Base-by-base conservation (phyloP, 1,284 basidiomycete genomes). In the Ceratobasidium sp. region DNA sequence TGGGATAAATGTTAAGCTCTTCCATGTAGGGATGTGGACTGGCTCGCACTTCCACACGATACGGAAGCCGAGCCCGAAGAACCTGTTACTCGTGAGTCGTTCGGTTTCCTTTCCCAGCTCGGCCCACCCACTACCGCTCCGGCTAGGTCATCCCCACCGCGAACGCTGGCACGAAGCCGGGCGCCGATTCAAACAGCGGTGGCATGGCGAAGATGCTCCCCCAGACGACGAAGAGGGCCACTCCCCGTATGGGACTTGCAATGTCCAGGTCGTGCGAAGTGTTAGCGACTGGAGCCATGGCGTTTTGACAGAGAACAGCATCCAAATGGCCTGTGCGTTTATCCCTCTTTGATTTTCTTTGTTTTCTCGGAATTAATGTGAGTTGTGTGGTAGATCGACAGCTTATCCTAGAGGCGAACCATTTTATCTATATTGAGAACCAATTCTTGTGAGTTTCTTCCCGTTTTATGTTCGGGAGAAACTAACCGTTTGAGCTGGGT, bases 351-450 rank as follows among this genome's bases (percentile, higher is more conserved):
- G 82, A 92, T 88, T 6, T 33, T 59, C 67, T 41, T 75, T 31
- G 45, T 48, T 48, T 29, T 64, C 29, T 56, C 56, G 27, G n/a
- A n/a, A n/a, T 57, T 51, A 29, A 17, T 66, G 41, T 45, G n/a
- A 41, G 60, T 41, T 5, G 80, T 80, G 82, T n/a, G 79, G 81
- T 82, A 89, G 95, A 97, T 82, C 88, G 92, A 66, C 87, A 95
- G 78, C 78, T 98, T 79, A 98, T 98, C 79, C 82, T 87, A 53
- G 91, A 97, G 80, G 89, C 95, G 0, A 90, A 90, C 77, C 93
- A 97, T 81, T 95, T 87, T 82, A 94, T 98, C 78, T 97, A 96
- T 82, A 97, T 97, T 77, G 94, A 97, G 84, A 97, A 98, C 80
- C 95, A 97, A 81, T 97, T 97, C 85, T 97, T 96, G 93, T 95